Conservation (phyloP, 2,329 filamentous ascomycete species). For the Ophiostoma sp. region DNA sequence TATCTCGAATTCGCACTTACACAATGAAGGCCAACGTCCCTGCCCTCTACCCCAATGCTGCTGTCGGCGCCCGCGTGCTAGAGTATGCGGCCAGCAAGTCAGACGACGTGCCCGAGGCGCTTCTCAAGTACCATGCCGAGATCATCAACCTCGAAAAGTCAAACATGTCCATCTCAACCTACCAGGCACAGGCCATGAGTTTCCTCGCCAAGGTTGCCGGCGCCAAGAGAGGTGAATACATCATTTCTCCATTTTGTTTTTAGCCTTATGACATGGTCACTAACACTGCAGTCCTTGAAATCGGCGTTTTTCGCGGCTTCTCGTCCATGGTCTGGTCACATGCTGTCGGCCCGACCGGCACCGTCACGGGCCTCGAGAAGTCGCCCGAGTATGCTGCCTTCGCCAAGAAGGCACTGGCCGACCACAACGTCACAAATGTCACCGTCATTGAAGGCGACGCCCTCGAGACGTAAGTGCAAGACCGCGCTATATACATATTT, state of each 20-base stretch:
- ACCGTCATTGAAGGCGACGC: slow-evolving; percentile 46
- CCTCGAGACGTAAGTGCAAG: slow-evolving; percentile 39
- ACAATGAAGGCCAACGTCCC: slow-evolving; percentile 40
- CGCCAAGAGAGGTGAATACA: slow-evolving; percentile 37
- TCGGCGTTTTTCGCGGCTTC: slow-evolving; percentile 47
- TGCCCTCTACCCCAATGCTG: slow-evolving; percentile 40
- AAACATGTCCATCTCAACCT: slow-evolving; percentile 30
- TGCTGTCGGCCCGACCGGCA: slow-evolving; percentile 41
- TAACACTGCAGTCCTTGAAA: slow-evolving; percentile 41
- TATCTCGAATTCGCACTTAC: background rate
- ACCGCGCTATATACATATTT: background rate
- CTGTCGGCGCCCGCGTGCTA: slow-evolving; percentile 40
- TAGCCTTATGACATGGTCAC: slow-evolving; percentile 29
- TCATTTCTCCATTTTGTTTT: slow-evolving; percentile 41
- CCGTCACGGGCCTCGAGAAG: slow-evolving; percentile 45
- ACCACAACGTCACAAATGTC: slow-evolving; percentile 41
- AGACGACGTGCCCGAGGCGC: slow-evolving; percentile 39
- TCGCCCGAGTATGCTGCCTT: slow-evolving; percentile 40
- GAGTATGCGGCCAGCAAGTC: slow-evolving; percentile 43
- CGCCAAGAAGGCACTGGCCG: slow-evolving; percentile 38
- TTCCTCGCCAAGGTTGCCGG: slow-evolving; percentile 41
- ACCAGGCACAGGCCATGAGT: slow-evolving; percentile 31
- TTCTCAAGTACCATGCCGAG: slow-evolving; percentile 40
- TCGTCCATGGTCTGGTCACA: slow-evolving; percentile 47
- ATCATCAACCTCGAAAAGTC: slow-evolving; percentile 27